These are phyloP conservation scores for Lasiodiplodia citricola DNA, from an alignment of 2,329 filamentous ascomycete species.

Conservation along the genomic window DNA sequence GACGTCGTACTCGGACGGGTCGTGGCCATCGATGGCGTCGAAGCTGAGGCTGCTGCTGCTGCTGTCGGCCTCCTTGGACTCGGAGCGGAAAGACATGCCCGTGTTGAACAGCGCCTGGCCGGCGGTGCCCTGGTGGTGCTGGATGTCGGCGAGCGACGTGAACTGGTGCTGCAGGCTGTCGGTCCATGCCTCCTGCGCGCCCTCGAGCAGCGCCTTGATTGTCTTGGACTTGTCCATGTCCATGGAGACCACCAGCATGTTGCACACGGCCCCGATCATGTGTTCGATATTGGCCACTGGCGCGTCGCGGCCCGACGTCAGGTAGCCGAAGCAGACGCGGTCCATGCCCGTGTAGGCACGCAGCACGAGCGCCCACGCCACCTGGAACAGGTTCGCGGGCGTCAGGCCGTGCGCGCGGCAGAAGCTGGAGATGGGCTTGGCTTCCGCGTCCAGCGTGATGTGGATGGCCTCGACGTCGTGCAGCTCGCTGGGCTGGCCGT, in stretches of 20 bases:
- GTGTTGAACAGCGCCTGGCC: conserved; percentile 59
- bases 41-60: conserved; percentile 41
- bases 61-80: conserved; percentile 58
- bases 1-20: conserved; percentile 18
- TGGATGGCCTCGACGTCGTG: conserved; percentile 8
- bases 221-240: conserved; percentile 35
- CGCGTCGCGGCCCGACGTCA: conserved; percentile 43
- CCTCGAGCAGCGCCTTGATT: conserved; percentile 35
- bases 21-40: conserved; percentile 14
- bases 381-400: conserved; percentile 52
- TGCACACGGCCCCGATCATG: conserved; percentile 45
- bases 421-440: conserved; percentile 31
- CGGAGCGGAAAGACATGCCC: conserved; percentile 44
- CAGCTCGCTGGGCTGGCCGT: conserved; percentile 27
- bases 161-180: conserved; percentile 32
- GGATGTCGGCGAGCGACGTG: conserved; percentile 38
- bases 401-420: conserved; percentile 55
- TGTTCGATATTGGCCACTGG: conserved; percentile 41
- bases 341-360: conserved; percentile 36
- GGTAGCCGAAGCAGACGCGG: conserved; percentile 43
- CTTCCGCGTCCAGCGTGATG: conserved; percentile 42
- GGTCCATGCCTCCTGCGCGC: neutral
- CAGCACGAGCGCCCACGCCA: conserved; percentile 41
- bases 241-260: conserved; percentile 46
- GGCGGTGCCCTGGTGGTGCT: conserved; percentile 52